Evolutionary conservation across 805 yeast species (phyloP).

Genomic region (Nakazawaea holstii): DNA sequence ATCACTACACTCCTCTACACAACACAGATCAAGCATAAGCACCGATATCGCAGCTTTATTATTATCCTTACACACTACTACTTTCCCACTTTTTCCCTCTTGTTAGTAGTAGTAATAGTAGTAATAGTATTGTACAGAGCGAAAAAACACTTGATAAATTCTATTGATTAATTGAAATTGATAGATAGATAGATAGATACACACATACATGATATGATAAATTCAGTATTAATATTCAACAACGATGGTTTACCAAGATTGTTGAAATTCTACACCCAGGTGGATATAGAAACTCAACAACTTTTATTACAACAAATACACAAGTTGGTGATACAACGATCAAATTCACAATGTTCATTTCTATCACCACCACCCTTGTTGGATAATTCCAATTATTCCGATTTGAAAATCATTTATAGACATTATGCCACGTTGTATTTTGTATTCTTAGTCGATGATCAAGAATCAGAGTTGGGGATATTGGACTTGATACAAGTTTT

Average conservation of each 20-base stretch:
- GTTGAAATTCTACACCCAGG: conserved; percentile 87
- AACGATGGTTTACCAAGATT: conserved; percentile 87
- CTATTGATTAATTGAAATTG: neutral
- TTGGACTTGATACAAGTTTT: conserved; percentile 92
- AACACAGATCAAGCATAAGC: no score
- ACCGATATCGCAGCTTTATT: no score
- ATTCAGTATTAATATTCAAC: conserved; percentile 82
- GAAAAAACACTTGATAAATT: no score
- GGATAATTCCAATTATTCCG: conserved; percentile 49
- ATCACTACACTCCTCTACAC: no score
- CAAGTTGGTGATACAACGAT: conserved; percentile 66
- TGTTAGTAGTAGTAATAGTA: no score
- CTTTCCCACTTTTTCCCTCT: no score
- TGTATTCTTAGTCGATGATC: conserved; percentile 93
- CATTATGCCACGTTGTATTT: conserved; percentile 95
- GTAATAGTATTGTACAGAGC: no score
- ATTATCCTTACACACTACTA: no score
- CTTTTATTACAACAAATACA: conserved; percentile 76
- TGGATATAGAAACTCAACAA: conserved; percentile 79
- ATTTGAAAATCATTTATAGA: conserved; percentile 84
- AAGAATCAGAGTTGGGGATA: conserved; percentile 91
- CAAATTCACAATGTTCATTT: conserved; percentile 79
- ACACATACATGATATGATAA: conserved; percentile 46
- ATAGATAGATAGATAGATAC: neutral
- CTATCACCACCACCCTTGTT: conserved; percentile 80